Base-by-base conservation (phyloP, 2,329 filamentous ascomycete species). In the Alternaria conjuncta region DNA sequence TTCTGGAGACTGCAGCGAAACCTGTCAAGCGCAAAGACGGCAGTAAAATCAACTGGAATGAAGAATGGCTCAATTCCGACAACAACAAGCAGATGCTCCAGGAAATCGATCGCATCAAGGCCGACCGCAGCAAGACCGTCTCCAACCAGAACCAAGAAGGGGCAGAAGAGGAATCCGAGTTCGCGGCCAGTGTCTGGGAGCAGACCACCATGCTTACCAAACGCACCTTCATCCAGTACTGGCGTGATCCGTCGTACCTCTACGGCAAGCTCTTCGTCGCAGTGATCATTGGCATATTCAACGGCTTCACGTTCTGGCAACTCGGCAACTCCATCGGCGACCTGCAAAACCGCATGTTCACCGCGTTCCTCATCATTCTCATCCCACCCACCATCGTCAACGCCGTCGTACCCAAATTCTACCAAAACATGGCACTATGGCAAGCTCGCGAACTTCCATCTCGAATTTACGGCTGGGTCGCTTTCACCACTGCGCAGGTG, bases 281-380 rank as follows among this genome's bases (percentile, higher is more conserved):
- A 5, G 87, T 92, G 61, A 86, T 93, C 64, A 84, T 92, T 47
- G 91, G 90, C 15, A 88, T 93, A 76, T 92, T 94, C 84, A 93
- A 92, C 80, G 90, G 90, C 21, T 93, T 93, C 80, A 93, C 91
- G 5, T 94, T 93, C 81, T 93, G 86, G 83, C 83, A 89, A 70
- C 85, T 93, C 4, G 89, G 89, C 3, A 84, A 89, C 76, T 86
- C 84, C 0, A 83, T 91, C 51, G 84, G 86, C 13, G 90, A 91
- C 71, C 89, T 94, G 85, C 90, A 94, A 75, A 89, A 92, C 79
- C 87, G 91, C 70, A 90, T 94, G 86, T 94, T 95, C 83, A 91
- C 90, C 0, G 80, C 82, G 56, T 92, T 92, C 79, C 71, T 92
- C 41, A 84, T 84, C 66, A 61, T 85, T 28, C 78, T 83, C 44